Evolutionary conservation across 352 stramenopile species (phyloP), one percentile per base, ranked within the genome.

Genomic region (Globisporangium iwayamae): DNA sequence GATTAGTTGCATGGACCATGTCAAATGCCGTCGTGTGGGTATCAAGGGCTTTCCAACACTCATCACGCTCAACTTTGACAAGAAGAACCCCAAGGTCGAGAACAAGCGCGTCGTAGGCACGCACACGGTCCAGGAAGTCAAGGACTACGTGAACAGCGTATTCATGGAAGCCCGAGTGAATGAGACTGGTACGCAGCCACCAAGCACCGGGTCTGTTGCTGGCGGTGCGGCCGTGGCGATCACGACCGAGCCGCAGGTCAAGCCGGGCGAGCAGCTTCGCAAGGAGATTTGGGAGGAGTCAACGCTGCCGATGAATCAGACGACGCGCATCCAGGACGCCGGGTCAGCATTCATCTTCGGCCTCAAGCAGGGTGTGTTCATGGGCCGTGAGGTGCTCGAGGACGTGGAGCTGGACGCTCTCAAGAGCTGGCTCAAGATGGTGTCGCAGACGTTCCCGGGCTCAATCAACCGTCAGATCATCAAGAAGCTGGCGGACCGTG

Each of bases 1-100:
- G 30, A 68, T 94, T 65, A 91, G 81, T 67, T 94, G 85, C 75
- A 94, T 94, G 85, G 83, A 94, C 72, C 83, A 90, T 70, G 83
- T 92, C 60, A 90, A 91, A 68, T 94, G 85, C 67, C 81, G 83
- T 48, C 77, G 81, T 46, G 81, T 90, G 39, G 78, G 70, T 13
- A 89, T 94, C 65, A 94, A 87, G 65, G 85, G 85, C 13, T 94
- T 94, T 67, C 85, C 85, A 36, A 91, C 85, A 53, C 75, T 94
- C 32, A 89, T 90, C 65, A 68, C 82, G 55, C 72, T 89, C 59
- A 90, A 90, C 65, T 94, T 94, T 65, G 79, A 94, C 75, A 82
- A 87, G 71, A 85, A 75, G 64, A 68, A 74, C 16, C 79, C 79
- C 0, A 78, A 76, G 45, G 58, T 56, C 32, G 85, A 94, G 66